phyloP scores from a whole-genome alignment of 2,329 filamentous ascomycete genomes.

The Amauroascus niger region DNA sequence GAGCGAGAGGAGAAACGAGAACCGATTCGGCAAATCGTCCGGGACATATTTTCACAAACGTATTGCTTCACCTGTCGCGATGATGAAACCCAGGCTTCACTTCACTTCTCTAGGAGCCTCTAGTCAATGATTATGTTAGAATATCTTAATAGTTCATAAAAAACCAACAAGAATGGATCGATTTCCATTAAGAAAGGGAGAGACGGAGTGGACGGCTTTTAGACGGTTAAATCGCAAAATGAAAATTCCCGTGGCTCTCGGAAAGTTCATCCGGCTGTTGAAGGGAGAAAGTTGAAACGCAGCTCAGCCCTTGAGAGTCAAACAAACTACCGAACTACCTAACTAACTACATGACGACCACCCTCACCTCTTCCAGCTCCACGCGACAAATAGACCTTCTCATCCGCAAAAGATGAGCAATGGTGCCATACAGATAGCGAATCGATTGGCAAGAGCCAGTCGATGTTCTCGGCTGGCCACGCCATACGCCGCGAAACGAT shows the following conservation, averaged over 20 bases:
- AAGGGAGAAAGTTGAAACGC: too few relatives aligned
- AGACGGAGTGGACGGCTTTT: not conserved
- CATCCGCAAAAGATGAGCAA: slow-evolving; percentile 18
- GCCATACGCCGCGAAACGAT: slow-evolving; percentile 21
- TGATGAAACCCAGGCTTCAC: too few relatives aligned
- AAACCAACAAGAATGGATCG: too few relatives aligned
- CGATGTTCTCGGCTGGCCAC: slow-evolving; percentile 15
- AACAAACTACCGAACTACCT: not conserved
- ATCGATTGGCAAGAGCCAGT: slow-evolving; percentile 16
- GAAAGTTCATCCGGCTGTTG: slow-evolving; percentile 1
- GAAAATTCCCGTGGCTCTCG: not conserved
- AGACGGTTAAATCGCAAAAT: not conserved
- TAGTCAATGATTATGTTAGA: too few relatives aligned
- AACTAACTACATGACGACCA: not conserved
- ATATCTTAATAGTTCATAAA: too few relatives aligned
- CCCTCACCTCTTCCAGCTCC: not conserved
- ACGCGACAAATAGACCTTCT: slow-evolving; percentile 5
- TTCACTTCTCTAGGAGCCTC: too few relatives aligned
- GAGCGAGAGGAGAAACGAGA: not conserved
- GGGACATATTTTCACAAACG: too few relatives aligned
- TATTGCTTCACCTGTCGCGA: too few relatives aligned
- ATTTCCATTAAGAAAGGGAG: not conserved
- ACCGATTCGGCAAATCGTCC: too few relatives aligned
- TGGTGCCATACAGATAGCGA: slow-evolving; percentile 16
- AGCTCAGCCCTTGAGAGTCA: too few relatives aligned